Percentiles rank a stretch among this genome's conserved stretches.
Evolutionary conservation across 2,329 filamentous ascomycete genomes (phyloP).

Genomic region (Fusarium xylarioides): DNA sequence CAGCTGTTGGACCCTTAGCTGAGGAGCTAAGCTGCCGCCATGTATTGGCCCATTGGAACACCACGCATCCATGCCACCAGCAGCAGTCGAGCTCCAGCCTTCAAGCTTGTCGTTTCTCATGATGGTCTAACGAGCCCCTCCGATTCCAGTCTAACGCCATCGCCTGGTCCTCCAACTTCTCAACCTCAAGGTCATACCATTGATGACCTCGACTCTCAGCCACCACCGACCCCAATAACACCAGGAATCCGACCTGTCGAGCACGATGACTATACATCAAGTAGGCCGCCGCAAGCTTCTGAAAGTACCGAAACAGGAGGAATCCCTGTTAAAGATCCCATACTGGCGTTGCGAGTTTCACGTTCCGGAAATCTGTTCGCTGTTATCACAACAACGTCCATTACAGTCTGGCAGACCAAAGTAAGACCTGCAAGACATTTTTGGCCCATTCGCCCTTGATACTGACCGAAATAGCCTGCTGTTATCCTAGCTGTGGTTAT

Average conservation of each 20-base stretch:
- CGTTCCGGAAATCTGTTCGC: slow-evolving; percentile 85
- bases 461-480: slow-evolving; percentile 70
- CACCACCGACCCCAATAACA: slow-evolving; percentile 60
- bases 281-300: slow-evolving; percentile 37
- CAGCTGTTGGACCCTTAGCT: slow-evolving; percentile 31
- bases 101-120: slow-evolving; percentile 64
- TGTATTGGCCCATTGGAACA: slow-evolving; percentile 93
- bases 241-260: slow-evolving; percentile 69
- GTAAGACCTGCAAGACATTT: slow-evolving; percentile 56
- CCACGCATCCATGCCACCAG: slow-evolving; percentile 84
- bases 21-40: slow-evolving; percentile 56
- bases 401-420: slow-evolving; percentile 98
- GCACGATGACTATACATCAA: slow-evolving; percentile 54
- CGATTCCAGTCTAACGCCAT: slow-evolving; percentile 38
- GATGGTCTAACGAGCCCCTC: slow-evolving; percentile 63
- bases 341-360: slow-evolving; percentile 80
- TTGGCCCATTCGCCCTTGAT: not conserved
- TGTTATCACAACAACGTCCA: slow-evolving; percentile 82
- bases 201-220: slow-evolving; percentile 49
- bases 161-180: slow-evolving; percentile 24
- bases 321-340: slow-evolving; percentile 66
- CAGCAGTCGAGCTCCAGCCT: slow-evolving; percentile 65
- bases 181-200: slow-evolving; percentile 40
- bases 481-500: slow-evolving; percentile 86
- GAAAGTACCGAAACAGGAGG: slow-evolving; percentile 40